Evolutionary conservation across 768 basidiomycete species (phyloP).

Genomic region (Boletales sp.): DNA sequence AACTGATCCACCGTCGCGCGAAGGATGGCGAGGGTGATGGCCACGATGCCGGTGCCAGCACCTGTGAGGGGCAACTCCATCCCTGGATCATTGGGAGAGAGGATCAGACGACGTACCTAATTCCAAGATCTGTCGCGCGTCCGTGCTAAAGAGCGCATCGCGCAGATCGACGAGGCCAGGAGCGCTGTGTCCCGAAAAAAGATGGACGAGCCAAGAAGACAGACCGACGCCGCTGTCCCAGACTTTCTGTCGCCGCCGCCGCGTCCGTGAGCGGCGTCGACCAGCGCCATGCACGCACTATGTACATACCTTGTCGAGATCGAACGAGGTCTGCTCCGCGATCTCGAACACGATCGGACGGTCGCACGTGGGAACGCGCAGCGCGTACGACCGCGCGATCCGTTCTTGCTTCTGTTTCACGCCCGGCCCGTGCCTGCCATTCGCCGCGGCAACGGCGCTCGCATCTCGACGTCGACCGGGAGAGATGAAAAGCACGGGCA

Average conservation of each 20-base stretch:
- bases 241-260: conserved; percentile 81
- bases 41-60: conserved; percentile 82
- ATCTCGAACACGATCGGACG: conserved; percentile 41
- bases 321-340: conserved; percentile 82
- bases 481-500: conserved; percentile 49
- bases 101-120: conserved; percentile 46
- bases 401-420: conserved; percentile 75
- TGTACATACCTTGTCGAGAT: conserved; percentile 80
- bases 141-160: conserved; percentile 27
- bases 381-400: conserved; percentile 39
- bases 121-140: conserved; percentile 54
- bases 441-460: background rate
- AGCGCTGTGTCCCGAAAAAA: conserved; percentile 22
- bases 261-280: too few relatives aligned
- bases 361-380: conserved; percentile 2
- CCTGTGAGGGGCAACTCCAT: conserved; percentile 39
- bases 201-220: conserved; percentile 66
- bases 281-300: too few relatives aligned
- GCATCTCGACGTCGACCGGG: conserved; percentile 24
- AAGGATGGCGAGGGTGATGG: conserved; percentile 59
- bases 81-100: too few relatives aligned
- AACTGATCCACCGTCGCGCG: conserved; percentile 34
- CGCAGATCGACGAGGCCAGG: conserved; percentile 16
- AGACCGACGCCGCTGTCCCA: conserved; percentile 94
- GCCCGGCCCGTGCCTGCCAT: conserved; percentile 11